Percentiles rank a stretch among this genome's conserved stretches.
Evolutionary conservation across 495 filamentous ascomycete genomes (phyloP).

Genomic region (Collariella sp.): DNA sequence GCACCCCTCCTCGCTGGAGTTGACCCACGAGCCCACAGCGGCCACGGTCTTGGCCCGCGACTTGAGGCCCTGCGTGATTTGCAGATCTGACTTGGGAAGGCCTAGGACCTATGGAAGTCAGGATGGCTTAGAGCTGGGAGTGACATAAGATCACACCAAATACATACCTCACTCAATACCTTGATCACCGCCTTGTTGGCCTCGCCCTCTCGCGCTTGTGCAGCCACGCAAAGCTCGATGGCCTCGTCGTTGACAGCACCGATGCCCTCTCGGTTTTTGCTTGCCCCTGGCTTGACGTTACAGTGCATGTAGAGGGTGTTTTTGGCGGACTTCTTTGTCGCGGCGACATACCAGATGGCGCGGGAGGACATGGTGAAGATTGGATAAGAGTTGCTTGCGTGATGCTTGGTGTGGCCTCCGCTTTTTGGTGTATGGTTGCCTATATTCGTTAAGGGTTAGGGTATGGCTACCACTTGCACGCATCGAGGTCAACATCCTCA

Average conservation of each 20-base stretch:
- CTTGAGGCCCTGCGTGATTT: slow-evolving; percentile 55
- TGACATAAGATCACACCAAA: not conserved
- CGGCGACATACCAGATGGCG: slow-evolving; percentile 24
- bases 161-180: slow-evolving; percentile 51
- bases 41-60: slow-evolving; percentile 50
- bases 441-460: no score
- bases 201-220: slow-evolving; percentile 55
- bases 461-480: no score
- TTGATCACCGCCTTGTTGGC: slow-evolving; percentile 58
- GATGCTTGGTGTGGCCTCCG: no score
- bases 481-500: no score
- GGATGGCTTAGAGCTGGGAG: not conserved
- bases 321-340: slow-evolving; percentile 29
- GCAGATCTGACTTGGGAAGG: slow-evolving; percentile 54
- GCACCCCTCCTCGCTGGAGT: slow-evolving; percentile 22
- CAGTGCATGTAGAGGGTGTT: slow-evolving; percentile 45
- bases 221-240: slow-evolving; percentile 55
- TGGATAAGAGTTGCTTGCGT: no score
- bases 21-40: slow-evolving; percentile 16
- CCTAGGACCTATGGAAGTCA: slow-evolving; percentile 29
- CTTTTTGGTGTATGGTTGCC: no score
- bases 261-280: slow-evolving; percentile 51
- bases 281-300: slow-evolving; percentile 57
- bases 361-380: slow-evolving; percentile 7
- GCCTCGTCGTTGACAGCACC: slow-evolving; percentile 42